These are phyloP conservation scores for Gomphus bonarii DNA, from an alignment of 1,284 basidiomycete genomes.

Conservation along the genomic window DNA sequence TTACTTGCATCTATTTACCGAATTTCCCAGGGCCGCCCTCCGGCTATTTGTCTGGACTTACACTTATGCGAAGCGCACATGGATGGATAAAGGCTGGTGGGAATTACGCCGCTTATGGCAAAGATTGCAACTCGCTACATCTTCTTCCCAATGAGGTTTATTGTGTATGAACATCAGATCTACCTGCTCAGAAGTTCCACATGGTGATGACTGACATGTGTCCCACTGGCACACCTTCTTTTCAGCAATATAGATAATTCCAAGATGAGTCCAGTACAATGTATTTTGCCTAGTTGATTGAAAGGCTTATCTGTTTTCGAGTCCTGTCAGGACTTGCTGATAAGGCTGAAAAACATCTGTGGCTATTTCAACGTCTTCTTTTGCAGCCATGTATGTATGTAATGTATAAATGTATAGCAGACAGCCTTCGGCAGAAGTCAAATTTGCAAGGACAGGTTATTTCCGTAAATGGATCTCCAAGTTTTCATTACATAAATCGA, in stretches of 20 bases:
- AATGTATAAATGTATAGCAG: neutral
- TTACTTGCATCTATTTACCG: neutral
- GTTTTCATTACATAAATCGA: neutral
- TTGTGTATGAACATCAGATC: neutral
- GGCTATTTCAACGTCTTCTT: neutral
- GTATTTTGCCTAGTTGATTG: no score
- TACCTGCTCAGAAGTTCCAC: neutral
- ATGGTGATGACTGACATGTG: neutral
- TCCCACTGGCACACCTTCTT: neutral
- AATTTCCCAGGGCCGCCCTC: neutral
- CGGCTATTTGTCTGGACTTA: neutral
- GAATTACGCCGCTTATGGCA: neutral
- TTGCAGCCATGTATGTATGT: neutral
- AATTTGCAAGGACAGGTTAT: neutral
- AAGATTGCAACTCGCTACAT: neutral
- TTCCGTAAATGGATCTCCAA: neutral
- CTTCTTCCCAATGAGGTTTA: neutral
- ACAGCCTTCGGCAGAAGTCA: no score
- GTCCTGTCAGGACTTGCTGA: no score
- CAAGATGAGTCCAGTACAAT: no score
- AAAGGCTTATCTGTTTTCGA: no score
- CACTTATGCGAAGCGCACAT: neutral
- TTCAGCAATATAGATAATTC: no score
- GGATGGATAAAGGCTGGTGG: neutral
- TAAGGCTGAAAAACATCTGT: neutral